phyloP scores from a whole-genome alignment of 306 rosid species.

The Lagenaria siceraria region DNA sequence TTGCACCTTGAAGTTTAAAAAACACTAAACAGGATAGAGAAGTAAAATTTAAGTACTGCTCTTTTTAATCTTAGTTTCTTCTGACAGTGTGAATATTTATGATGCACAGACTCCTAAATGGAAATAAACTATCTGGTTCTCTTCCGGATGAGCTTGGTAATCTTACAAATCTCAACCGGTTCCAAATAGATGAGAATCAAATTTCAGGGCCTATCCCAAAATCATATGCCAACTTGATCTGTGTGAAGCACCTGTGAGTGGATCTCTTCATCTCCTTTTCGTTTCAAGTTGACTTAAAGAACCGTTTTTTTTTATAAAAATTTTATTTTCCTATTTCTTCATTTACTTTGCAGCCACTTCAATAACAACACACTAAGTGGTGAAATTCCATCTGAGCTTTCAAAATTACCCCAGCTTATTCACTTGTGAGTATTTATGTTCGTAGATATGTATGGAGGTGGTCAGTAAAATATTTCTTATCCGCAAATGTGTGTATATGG shows the following conservation, averaged over 20 bases:
- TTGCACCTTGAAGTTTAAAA: too few relatives aligned
- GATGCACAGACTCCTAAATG: constrained; percentile 40
- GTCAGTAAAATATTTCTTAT: background rate
- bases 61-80: background rate
- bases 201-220: constrained; percentile 36
- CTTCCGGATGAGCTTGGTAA: constrained; percentile 40
- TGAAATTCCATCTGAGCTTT: constrained; percentile 31
- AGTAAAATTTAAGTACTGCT: background rate
- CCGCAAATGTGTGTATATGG: background rate
- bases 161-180: constrained; percentile 24
- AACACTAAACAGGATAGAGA: background rate
- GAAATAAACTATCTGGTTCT: constrained; percentile 31
- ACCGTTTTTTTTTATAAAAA: background rate
- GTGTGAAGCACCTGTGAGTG: constrained; percentile 27
- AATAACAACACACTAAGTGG: constrained; percentile 41
- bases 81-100: background rate
- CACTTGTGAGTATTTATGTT: constrained; percentile 32
- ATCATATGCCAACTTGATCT: constrained; percentile 24
- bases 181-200: constrained; percentile 33
- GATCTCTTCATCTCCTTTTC: background rate
- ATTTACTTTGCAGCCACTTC: constrained; percentile 32
- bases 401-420: constrained; percentile 10
- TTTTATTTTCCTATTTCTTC: background rate
- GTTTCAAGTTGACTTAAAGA: background rate
- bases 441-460: background rate